Evolutionary conservation across 306 rosid species (phyloP).

Genomic region (Malus orientalis): DNA sequence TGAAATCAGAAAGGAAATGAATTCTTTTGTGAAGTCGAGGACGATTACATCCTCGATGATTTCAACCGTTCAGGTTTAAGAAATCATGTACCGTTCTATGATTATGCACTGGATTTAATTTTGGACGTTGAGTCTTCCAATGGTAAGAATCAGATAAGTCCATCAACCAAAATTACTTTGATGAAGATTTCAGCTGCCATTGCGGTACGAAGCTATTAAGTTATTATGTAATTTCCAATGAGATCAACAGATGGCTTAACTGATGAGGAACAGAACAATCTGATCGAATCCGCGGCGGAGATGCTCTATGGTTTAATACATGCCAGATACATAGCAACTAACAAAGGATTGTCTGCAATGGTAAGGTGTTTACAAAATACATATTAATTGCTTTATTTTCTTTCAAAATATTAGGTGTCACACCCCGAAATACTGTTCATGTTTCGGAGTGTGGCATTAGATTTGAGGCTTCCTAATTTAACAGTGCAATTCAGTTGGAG

Average conservation of each 20-base stretch:
- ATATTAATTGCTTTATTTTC: neutral
- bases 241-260: slow-evolving; percentile 39
- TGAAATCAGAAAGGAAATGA: neutral
- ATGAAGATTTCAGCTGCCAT: neutral
- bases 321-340: slow-evolving; percentile 56
- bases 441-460: neutral
- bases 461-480: neutral
- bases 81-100: neutral
- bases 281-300: slow-evolving; percentile 66
- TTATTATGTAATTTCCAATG: neutral
- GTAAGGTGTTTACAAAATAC: slow-evolving; percentile 15
- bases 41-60: neutral
- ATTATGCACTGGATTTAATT: neutral
- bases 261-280: slow-evolving; percentile 58
- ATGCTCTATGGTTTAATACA: slow-evolving; percentile 78
- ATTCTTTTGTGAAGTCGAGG: neutral
- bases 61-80: neutral
- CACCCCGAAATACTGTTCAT: neutral
- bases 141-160: neutral
- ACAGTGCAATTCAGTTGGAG: slow-evolving; percentile 37
- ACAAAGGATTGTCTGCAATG: slow-evolving; percentile 68
- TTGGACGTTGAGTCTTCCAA: neutral
- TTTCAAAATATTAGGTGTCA: neutral
- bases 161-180: neutral
- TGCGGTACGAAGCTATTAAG: neutral